Evolutionary conservation across 2,329 filamentous ascomycete species (phyloP).

Genomic region (Domatiomyces globalis): DNA sequence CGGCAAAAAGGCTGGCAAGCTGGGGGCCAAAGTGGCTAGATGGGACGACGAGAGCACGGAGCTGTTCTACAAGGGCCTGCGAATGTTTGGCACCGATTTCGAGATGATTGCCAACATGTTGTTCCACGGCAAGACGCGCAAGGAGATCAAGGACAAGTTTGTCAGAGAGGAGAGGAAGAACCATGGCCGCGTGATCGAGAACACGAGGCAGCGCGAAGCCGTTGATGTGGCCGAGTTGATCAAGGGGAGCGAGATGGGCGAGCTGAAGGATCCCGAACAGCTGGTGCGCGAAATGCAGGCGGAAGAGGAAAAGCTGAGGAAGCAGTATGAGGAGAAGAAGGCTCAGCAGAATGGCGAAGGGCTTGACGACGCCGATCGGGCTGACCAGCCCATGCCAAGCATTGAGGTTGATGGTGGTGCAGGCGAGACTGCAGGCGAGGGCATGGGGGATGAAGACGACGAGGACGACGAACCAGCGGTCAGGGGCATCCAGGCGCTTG

Average conservation of each 20-base stretch:
- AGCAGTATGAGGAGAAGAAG: slow-evolving; percentile 24
- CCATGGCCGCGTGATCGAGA: slow-evolving; percentile 38
- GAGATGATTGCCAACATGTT: slow-evolving; percentile 46
- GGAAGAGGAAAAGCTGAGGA: slow-evolving; percentile 30
- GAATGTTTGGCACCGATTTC: slow-evolving; percentile 53
- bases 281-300: slow-evolving; percentile 32
- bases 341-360: slow-evolving; percentile 10
- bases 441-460: neutral
- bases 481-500: slow-evolving; percentile 4
- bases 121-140: slow-evolving; percentile 45
- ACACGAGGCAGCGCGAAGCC: slow-evolving; percentile 32
- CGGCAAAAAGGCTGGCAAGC: slow-evolving; percentile 35
- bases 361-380: slow-evolving; percentile 13
- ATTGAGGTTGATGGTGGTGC: slow-evolving; percentile 23
- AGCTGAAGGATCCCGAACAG: slow-evolving; percentile 31
- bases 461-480: neutral
- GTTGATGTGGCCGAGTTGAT: slow-evolving; percentile 34
- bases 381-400: slow-evolving; percentile 19
- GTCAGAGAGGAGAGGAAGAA: slow-evolving; percentile 45
- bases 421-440: neutral
- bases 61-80: slow-evolving; percentile 47
- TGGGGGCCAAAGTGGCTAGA: slow-evolving; percentile 34
- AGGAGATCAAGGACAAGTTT: slow-evolving; percentile 52
- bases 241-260: slow-evolving; percentile 32
- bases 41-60: slow-evolving; percentile 48